These are phyloP conservation scores for Akebia trifoliata DNA, from an alignment of 164 flowering plant species.

Conservation along the genomic window DNA sequence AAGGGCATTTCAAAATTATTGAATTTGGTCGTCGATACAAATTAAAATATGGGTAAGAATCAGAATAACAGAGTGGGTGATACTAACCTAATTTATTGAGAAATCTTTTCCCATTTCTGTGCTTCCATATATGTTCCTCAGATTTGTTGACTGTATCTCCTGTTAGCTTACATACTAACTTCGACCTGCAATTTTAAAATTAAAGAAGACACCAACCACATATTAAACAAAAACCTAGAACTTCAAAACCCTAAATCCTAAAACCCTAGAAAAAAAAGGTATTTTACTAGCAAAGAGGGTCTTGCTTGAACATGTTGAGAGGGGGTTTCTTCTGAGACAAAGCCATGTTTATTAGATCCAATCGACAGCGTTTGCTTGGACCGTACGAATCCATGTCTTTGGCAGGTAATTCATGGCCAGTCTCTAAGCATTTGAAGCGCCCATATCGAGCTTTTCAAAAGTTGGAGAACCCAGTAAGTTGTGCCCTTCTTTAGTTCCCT, in stretches of 20 bases:
- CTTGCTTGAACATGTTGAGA: conserved; percentile 74
- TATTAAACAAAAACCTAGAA: no score
- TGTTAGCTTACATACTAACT: conserved; percentile 76
- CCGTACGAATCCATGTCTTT: conserved; percentile 60
- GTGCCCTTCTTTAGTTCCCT: conserved; percentile 51
- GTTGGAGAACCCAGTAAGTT: conserved; percentile 66
- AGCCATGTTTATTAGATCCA: conserved; percentile 65
- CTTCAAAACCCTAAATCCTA: conserved; percentile 6
- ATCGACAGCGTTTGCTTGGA: conserved; percentile 65
- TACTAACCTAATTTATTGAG: conserved; percentile 74
- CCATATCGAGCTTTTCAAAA: conserved; percentile 60
- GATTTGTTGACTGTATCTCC: conserved; percentile 78
- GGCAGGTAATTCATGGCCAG: conserved; percentile 74
- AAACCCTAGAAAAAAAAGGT: neutral
- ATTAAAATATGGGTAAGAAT: no score
- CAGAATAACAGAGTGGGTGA: no score
- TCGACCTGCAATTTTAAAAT: conserved; percentile 45
- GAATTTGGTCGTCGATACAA: no score
- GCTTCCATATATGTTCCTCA: conserved; percentile 98
- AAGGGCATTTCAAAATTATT: no score
- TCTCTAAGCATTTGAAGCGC: conserved; percentile 71
- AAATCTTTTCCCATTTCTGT: conserved; percentile 77
- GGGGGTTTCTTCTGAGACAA: conserved; percentile 64
- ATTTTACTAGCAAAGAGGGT: conserved; percentile 56
- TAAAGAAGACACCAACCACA: neutral